These are phyloP conservation scores for Tuber aestivum DNA, from an alignment of 495 filamentous ascomycete genomes.

Conservation along the genomic window DNA sequence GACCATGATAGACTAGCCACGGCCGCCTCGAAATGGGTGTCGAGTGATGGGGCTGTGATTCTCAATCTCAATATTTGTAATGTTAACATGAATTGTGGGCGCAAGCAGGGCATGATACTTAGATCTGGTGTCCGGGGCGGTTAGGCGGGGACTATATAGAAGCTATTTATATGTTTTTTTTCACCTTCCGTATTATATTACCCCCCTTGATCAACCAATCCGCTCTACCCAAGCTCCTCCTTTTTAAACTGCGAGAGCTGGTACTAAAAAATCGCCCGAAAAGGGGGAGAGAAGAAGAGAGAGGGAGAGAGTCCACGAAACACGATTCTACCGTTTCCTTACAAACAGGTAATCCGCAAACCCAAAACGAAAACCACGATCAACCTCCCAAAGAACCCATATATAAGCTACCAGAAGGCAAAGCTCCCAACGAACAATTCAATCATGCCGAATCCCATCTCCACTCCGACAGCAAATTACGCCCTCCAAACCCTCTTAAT, in stretches of 20 bases:
- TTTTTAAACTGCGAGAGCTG: background rate
- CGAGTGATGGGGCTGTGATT: background rate
- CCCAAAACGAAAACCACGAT: background rate
- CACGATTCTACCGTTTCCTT: background rate
- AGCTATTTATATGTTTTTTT: background rate
- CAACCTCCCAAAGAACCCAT: background rate
- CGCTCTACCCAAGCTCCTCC: background rate
- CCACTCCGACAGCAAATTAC: slow-evolving; percentile 10
- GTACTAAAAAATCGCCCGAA: background rate
- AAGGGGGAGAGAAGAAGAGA: background rate
- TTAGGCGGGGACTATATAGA: background rate
- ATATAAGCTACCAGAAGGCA: background rate
- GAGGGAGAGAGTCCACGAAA: background rate
- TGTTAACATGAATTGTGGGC: background rate
- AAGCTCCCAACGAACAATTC: background rate
- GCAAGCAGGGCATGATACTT: background rate
- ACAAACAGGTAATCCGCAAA: background rate
- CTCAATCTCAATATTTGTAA: background rate
- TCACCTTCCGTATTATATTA: background rate
- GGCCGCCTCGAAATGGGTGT: background rate
- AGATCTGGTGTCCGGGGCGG: background rate
- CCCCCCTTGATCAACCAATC: background rate
- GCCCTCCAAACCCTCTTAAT: slow-evolving; percentile 41
- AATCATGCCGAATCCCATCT: background rate
- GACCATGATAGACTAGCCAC: background rate